phyloP scores from a whole-genome alignment of 169 alveolate species.

The Sarcocystis neurona region DNA sequence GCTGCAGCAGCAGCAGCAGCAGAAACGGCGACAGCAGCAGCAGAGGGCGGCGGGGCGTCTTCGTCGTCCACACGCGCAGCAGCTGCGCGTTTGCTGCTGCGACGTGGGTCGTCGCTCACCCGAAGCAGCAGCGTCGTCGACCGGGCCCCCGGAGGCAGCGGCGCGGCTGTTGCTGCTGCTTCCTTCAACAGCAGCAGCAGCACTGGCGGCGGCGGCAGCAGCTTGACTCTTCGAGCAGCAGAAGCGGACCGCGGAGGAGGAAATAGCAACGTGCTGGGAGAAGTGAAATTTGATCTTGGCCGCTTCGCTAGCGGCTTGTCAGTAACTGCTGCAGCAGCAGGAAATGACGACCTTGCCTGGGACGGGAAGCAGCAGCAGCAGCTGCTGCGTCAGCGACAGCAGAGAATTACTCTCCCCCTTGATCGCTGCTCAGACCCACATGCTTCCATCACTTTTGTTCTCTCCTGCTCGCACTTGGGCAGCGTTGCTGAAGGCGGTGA shows the following conservation, averaged over 20 bases:
- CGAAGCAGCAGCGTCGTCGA: too few species aligned
- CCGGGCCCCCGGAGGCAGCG: not conserved
- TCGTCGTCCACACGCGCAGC: not conserved
- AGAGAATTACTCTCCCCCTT: not conserved
- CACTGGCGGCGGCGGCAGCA: too few species aligned
- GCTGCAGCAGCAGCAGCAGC: not conserved
- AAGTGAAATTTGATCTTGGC: not conserved
- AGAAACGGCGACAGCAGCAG: too few species aligned
- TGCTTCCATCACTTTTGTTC: not conserved
- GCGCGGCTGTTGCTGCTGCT: not conserved
- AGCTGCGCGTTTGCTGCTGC: too few species aligned
- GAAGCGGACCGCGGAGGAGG: too few species aligned
- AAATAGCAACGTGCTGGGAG: not conserved
- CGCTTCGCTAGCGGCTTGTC: not conserved
- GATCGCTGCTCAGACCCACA: not conserved
- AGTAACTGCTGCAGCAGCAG: too few species aligned
- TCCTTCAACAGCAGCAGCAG: too few species aligned
- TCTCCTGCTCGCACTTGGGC: not conserved
- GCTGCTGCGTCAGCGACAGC: not conserved
- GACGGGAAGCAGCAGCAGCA: not conserved
- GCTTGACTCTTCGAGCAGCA: too few species aligned
- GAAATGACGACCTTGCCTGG: too few species aligned
- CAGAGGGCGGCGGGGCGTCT: not conserved
- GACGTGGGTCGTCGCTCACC: too few species aligned
- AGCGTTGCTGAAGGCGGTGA: not conserved